Evolutionary conservation across 2,329 filamentous ascomycete species (phyloP), one percentile per base, ranked within the genome.

Genomic region (Ceratocystis harringtonii): DNA sequence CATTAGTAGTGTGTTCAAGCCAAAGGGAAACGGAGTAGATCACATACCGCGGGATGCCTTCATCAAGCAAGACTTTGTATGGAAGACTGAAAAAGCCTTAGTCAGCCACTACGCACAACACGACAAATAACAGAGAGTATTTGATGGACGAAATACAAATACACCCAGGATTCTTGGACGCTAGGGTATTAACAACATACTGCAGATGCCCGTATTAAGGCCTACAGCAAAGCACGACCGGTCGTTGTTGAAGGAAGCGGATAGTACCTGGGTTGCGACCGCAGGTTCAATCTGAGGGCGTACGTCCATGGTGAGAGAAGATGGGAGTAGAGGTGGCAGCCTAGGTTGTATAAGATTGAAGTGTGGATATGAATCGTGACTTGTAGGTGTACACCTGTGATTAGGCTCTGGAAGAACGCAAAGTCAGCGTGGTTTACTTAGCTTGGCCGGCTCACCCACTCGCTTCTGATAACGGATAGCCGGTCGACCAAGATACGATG

Each of bases 221-320:
- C 90, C 94, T 36, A 95, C 88, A 30, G 90, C 84, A 75, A 97
- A 97, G 72, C 88, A 92, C 70, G 84, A 92, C 69, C 84, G 84
- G 73, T 94, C 89, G 71, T 84, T 81, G 73, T 96, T 97, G 78
- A 96, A 96, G 7, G 88, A 84, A 58, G 87, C 84, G 15, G 90
- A 95, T 45, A 96, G 81, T 10, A 91, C 92, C 68, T 86, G 82
- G 3, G 88, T 87, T 64, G 86, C 84, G 55, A 81, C 81, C 19
- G 89, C 85, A 62, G 85, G 84, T 77, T 95, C 90, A 72, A 97
- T 90, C 66, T 89, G 84, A 63, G 88, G 88, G 67, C 92, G 83
- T 55, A 91, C 95, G 74, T 97, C 94, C 94, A 97, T 99, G 64
- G 68, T 78, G 72, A 62, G 19, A 12, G 30, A 7, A 19, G 58